Evolutionary conservation across 1,284 basidiomycete species (phyloP), one percentile per base, ranked within the genome.

Genomic region (Exobasidium rhododendri): DNA sequence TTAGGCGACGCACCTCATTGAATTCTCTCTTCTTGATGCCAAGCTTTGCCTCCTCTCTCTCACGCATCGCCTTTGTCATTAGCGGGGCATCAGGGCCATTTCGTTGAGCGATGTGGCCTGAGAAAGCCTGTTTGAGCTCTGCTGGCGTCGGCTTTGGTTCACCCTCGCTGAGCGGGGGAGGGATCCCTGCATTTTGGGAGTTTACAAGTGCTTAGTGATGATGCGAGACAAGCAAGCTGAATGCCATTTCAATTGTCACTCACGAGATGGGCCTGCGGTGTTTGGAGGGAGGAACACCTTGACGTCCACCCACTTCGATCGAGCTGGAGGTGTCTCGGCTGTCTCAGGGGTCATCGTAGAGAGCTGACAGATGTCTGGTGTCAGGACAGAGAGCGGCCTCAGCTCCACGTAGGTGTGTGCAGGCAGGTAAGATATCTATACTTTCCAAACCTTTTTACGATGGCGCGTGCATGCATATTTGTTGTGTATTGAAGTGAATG

Each of bases 51-150:
- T 86, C 84, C 50, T 85, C 84, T 17, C 85, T 84, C 54, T 92
- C 89, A 50, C 90, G 84, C 57, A 85, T 82, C 1, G 86, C 84
- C 35, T 87, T 85, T 10, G 90, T 84, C 70, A 88, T 85, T 6
- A 94, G 81, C 4, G 92, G 91, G 0, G 88, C 88, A 78, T 93
- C 87, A 3, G 92, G 82, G 1, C 87, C 84, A 57, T 88, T 85
- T 0, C 86, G 85, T 2, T 86, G 84, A 4, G 86, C 84, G 3
- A 85, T 82, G 22, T 85, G 84, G 0, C 85, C 83, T 68, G 91
- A 88, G 61, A 80, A 82, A 0, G 89, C 88, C 1, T 83, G 82
- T 70, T 86, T 86, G 63, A 94, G 81, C 77, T 94, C 92, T 10
- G 86, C 83, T 2, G 86, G 69, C 1, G 88, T 90, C 0, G 89